Conservation (phyloP, 768 basidiomycete genomes). For the Arthromyces matolae region DNA sequence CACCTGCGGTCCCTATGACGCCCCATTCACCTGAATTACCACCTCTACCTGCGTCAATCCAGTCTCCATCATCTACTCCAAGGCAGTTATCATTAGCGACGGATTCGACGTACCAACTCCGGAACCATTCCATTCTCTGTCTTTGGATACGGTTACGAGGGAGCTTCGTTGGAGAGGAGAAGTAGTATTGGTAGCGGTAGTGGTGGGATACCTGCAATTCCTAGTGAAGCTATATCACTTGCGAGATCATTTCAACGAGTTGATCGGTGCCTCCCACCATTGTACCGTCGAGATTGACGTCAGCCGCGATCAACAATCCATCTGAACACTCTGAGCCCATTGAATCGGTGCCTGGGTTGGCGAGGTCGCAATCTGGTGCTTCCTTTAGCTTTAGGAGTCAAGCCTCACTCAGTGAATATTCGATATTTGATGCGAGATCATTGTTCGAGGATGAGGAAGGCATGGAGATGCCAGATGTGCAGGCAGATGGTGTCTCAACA, state of each 20-base stretch:
- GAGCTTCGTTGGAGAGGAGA: conserved; percentile 10
- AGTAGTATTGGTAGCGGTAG: conserved; percentile 1
- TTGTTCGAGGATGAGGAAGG: conserved; percentile 21
- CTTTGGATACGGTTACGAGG: conserved; percentile 12
- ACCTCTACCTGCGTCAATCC: conserved; percentile 21
- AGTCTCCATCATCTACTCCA: conserved; percentile 13
- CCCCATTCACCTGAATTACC: conserved; percentile 22
- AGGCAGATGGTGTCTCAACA: conserved; percentile 38
- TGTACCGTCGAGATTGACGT: conserved; percentile 1
- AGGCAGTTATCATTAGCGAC: conserved; percentile 4
- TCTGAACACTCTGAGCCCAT: background rate
- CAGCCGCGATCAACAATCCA: background rate
- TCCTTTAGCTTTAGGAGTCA: conserved; percentile 41
- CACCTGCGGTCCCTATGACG: conserved; percentile 25
- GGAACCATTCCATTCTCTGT: conserved; percentile 26
- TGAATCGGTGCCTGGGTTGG: background rate
- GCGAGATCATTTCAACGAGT: conserved; percentile 22
- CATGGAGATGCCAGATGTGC: conserved; percentile 22
- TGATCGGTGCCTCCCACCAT: conserved; percentile 1
- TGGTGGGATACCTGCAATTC: too few relatives aligned
- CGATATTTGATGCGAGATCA: conserved; percentile 32
- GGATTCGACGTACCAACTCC: conserved; percentile 30
- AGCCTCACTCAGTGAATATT: conserved; percentile 40
- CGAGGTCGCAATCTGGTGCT: conserved; percentile 22
- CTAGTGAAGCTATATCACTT: conserved; percentile 12